Percentiles rank a stretch among this genome's conserved stretches.
Evolutionary conservation across 2,329 filamentous ascomycete genomes (phyloP).

Genomic region (Mycosphaerella arachidis): DNA sequence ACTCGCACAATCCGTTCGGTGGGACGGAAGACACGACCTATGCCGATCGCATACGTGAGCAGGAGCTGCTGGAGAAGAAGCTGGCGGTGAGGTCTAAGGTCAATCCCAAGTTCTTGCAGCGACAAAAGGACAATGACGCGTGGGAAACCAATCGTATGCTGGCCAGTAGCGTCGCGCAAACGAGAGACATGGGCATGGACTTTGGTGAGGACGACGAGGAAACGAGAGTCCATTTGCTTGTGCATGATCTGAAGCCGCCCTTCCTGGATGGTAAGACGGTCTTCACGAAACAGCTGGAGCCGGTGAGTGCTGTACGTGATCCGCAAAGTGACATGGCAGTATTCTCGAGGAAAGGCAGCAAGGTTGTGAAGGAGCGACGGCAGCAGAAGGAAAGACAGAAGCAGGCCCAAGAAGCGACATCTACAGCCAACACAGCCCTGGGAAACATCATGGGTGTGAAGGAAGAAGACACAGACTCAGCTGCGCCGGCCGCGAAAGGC

Average conservation of each 20-base stretch:
- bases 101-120: constrained; percentile 72
- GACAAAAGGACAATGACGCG: constrained; percentile 90
- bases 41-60: constrained; percentile 71
- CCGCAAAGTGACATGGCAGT: constrained; percentile 98
- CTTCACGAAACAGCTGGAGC: constrained; percentile 95
- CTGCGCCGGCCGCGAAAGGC: constrained; percentile 55
- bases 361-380: constrained; percentile 82
- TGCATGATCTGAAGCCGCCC: constrained; percentile 89
- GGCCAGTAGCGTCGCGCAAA: constrained; percentile 88
- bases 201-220: constrained; percentile 89
- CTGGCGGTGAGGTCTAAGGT: constrained; percentile 39
- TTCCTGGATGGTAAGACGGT: constrained; percentile 93
- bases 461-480: constrained; percentile 84
- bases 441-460: constrained; percentile 96
- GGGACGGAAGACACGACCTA: constrained; percentile 63
- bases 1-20: constrained; percentile 88
- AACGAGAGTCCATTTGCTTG: constrained; percentile 81
- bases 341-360: constrained; percentile 91
- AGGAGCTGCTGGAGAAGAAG: constrained; percentile 74
- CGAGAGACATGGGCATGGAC: constrained; percentile 65
- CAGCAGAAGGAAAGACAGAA: constrained; percentile 91
- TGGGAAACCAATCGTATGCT: constrained; percentile 99
- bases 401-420: constrained; percentile 92
- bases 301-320: constrained; percentile 86
- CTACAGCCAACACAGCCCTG: constrained; percentile 81